phyloP scores from a whole-genome alignment of 2,329 filamentous ascomycete species.

The Penicillium sp. region DNA sequence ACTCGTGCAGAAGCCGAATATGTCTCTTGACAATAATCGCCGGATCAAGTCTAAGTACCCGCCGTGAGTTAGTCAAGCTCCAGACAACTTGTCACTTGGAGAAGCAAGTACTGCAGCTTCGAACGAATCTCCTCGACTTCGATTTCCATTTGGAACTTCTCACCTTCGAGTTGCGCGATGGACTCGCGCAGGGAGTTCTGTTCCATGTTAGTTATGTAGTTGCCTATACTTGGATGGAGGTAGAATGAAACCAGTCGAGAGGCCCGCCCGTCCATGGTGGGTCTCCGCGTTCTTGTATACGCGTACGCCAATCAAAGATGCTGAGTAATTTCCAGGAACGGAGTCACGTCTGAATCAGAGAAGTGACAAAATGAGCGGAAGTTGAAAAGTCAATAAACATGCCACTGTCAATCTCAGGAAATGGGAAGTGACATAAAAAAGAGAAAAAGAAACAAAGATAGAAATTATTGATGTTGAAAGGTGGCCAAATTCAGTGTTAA shows the following conservation, averaged over 20 bases:
- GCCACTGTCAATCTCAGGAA: not conserved
- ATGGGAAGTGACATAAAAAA: too few relatives aligned
- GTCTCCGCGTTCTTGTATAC: conserved; percentile 2
- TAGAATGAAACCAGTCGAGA: conserved; percentile 15
- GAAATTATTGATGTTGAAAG: too few relatives aligned
- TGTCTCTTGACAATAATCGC: conserved; percentile 59
- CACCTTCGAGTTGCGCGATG: conserved; percentile 45
- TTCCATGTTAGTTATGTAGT: not conserved
- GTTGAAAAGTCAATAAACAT: not conserved
- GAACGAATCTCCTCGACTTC: conserved; percentile 34
- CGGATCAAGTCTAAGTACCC: conserved; percentile 37
- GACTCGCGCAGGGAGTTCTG: conserved; percentile 25
- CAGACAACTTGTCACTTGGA: not conserved
- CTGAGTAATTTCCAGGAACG: conserved; percentile 18
- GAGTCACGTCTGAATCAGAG: not conserved
- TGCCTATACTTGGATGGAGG: not conserved
- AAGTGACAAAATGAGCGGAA: not conserved
- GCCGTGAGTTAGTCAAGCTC: conserved; percentile 1
- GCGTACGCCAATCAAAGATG: conserved; percentile 15
- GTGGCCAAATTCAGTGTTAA: not conserved
- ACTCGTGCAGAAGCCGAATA: conserved; percentile 64
- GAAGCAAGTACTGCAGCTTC: conserved; percentile 34
- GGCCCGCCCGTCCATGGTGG: conserved; percentile 1
- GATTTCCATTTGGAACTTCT: conserved; percentile 40
- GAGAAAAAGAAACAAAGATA: too few relatives aligned